Base-by-base conservation (phyloP, 2,329 filamentous ascomycete species). In the Neonectria faginata region DNA sequence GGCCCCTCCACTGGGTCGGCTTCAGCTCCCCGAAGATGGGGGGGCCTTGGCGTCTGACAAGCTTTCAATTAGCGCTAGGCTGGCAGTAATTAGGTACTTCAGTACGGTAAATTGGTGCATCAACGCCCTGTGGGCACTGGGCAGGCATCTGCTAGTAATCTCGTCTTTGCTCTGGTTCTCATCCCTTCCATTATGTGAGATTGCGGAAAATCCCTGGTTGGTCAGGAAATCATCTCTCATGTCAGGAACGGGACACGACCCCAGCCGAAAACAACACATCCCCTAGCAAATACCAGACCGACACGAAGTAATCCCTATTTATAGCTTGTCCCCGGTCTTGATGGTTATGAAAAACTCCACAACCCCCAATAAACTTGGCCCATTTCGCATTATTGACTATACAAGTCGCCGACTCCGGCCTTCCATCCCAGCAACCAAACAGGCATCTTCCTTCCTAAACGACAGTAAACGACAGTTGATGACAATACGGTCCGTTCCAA, bases 11-110 rank as follows among this genome's bases (percentile, higher is more conserved):
- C 27, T 33, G 1, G 9, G 29, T 29, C 18, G 22, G n/a, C 48
- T 33, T 20, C 48, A 51, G 48, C 10, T 51, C 29, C 27, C 48
- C n/a, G 48, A 51, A 20, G 29, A 51, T 18, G 48, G 29, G 45
- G 45, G 22, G 5, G 10, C n/a, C 11, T 8, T 29, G 5, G 25
- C 22, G 25, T 20, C 48, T 33, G 29, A 42, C 48, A 33, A 51
- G n/a, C 16, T 51, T 7, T 22, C 44, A 20, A 18, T 33, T 51
- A 51, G 48, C 18, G 48, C 25, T 6, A 25, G 25, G 6, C 25
- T 6, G 25, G 25, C 25, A 25, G 1, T 25, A 25, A 6, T 25
- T 25, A 41, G 39, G 39, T 42, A 42, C 39, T 42, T 42, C n/a
- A n/a, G 39, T 42, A 39, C 14, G 5, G 36, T 39, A 39, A 39